Evolutionary conservation across 2,329 filamentous ascomycete genomes (phyloP), one percentile per base, ranked within the genome.

Genomic region (Fusarium verticillioides): DNA sequence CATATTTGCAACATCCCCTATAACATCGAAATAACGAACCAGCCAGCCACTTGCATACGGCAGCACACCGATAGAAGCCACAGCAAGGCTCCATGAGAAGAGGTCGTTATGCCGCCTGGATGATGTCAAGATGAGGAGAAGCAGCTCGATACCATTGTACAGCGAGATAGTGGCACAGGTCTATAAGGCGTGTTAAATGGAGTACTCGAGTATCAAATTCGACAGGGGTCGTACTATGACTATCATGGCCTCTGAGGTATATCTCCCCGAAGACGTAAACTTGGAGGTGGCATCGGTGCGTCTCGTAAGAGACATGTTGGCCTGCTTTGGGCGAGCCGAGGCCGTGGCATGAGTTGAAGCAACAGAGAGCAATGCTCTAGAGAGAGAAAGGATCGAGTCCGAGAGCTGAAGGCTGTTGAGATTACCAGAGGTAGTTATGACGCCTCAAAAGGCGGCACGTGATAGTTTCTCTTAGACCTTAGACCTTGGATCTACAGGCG

Each of bases 41-140:
- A 74, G 18, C 63, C 67, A 74, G 23, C 71, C 71, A 50, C 39
- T 44, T 11, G 71, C 59, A 49, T 74, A 74, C 15, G 68, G 71
- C 18, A 69, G n/a, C 5, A 72, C 30, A 23, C 68, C 72, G 7
- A 62, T 23, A 18, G 71, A 69, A 19, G 72, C 68, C 40, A 59
- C 57, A 32, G 64, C 21, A 19, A 74, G 50, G 32, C 72, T 74
- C 72, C 72, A 74, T 16, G 57, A 74, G 46, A 72, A 74, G 11
- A 74, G 56, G 23, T 68, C 60, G 36, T 58, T 69, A 34, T 56
- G 65, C 16, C 68, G 60, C 28, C 52, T 72, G 12, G 69, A 74
- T 16, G 72, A 72, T 44, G 67, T 66, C 32, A 69, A 74, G 36
- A 74, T 69, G 13, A 74, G 63, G 50, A 63, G 52, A 32, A 74